Base-by-base conservation (phyloP, 371 early-diverging fungal species). In the Fennellomyces sp. region DNA sequence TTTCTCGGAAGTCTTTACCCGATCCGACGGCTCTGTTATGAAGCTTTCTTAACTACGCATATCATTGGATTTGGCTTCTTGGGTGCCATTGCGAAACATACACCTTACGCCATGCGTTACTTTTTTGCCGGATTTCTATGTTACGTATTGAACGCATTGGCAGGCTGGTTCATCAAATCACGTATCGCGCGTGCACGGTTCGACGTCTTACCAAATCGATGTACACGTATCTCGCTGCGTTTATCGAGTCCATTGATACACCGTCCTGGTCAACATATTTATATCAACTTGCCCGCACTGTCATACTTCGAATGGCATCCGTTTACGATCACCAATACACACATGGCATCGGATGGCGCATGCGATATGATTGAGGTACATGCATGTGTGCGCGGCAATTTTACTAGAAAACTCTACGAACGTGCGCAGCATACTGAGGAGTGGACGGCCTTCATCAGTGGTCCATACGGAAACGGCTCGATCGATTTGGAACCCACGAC, bases 261-360 rank as follows among this genome's bases (percentile, higher is more conserved):
- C 65, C 27, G 48, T 2, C 75, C 83, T n/a, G 86, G 86, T 5
- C 84, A 86, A 29, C 75, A 82, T 54, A 64, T 86, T 5, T 80
- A 77, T 33, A 58, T 86, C n/a, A 80, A 78, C 50, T 73, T 86
- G 0, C 86, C 86, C 10, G 63, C 71, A 23, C 66, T 86, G 5
- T 86, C 86, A 0, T 42, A 66, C 13, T 76, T 83, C 41, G 73
- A 86, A 55, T 86, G 86, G 86, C 86, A 86, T 51, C 86, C 86
- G 0, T 86, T 86, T 38, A 86, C 86, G 7, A 82, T 86, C 35
- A 80, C 84, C 7, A 80, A 69, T 30, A 53, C 59, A 0, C 56
- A 38, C 10, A 19, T 8, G 0, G 52, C 58, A 13, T 55, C 64
- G 12, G 63, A 61, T n/a, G 57, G 55, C 6, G 19, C 54, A 8